Conservation (phyloP, 352 stramenopile species). For the Globisporangium alternatum region DNA sequence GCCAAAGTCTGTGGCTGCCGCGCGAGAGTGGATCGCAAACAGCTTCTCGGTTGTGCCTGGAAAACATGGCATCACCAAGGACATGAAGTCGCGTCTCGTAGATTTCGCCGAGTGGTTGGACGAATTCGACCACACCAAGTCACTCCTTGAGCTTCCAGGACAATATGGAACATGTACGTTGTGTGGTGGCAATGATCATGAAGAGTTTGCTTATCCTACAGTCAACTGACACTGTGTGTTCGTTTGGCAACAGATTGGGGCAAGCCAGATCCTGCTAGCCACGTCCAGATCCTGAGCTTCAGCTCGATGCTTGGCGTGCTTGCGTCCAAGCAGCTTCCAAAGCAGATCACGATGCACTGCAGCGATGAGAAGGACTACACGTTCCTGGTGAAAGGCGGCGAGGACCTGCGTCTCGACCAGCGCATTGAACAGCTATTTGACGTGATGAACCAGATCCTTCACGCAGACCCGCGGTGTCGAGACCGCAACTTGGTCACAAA, state of each 20-base stretch:
- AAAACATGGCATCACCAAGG: constrained; percentile 67
- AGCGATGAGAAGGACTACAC: constrained; percentile 82
- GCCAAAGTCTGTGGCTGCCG: constrained; percentile 46
- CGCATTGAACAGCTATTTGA: constrained; percentile 91
- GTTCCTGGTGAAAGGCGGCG: constrained; percentile 89
- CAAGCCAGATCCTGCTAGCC: constrained; percentile 59
- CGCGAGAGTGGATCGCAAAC: constrained; percentile 67
- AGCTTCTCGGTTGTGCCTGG: constrained; percentile 71
- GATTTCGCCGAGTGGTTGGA: constrained; percentile 87
- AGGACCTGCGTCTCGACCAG: constrained; percentile 90
- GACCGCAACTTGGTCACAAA: constrained; percentile 57
- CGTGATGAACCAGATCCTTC: constrained; percentile 89
- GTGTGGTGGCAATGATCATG: background rate
- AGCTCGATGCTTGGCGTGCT: constrained; percentile 74
- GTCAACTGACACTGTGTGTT: background rate
- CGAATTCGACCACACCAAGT: constrained; percentile 76
- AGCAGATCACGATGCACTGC: constrained; percentile 76
- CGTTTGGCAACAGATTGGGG: constrained; percentile 48
- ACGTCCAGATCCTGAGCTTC: constrained; percentile 74
- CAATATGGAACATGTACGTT: constrained; percentile 73
- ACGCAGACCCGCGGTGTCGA: constrained; percentile 54
- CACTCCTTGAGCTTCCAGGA: constrained; percentile 66
- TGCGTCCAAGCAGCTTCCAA: constrained; percentile 82
- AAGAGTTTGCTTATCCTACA: background rate
- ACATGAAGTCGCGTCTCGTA: constrained; percentile 76